A percentile compares a stretch with the other conserved stretches of the same genome.
Evolutionary conservation across 352 stramenopile species (phyloP).

Genomic region (Albugo candida): DNA sequence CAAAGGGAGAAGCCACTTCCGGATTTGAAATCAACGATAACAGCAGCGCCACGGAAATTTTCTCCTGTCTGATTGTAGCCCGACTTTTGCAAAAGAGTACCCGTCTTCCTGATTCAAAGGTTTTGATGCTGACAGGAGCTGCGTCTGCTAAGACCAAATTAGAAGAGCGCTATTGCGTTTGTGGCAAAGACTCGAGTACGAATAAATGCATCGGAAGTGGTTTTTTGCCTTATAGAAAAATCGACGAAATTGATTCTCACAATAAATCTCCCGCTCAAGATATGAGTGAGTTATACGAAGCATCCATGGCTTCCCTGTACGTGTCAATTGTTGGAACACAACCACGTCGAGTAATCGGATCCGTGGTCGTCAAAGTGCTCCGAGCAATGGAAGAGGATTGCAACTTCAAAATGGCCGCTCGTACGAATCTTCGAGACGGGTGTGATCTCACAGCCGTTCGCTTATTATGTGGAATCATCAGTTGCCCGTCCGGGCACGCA

Average conservation of each 20-base stretch:
- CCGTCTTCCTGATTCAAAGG: constrained; percentile 8
- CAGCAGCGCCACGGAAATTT: constrained; percentile 51
- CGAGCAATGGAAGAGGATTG: constrained; percentile 70
- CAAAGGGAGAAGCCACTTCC: constrained; percentile 34
- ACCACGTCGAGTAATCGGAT: constrained; percentile 53
- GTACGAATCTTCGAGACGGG: neutral
- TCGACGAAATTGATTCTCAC: neutral
- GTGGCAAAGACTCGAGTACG: constrained; percentile 12
- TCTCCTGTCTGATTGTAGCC: constrained; percentile 60
- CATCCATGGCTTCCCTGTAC: constrained; percentile 56
- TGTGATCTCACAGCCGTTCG: constrained; percentile 24
- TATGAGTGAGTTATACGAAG: constrained; percentile 32
- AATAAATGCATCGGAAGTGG: constrained; percentile 7
- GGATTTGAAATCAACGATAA: constrained; percentile 48
- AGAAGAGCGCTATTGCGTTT: constrained; percentile 14
- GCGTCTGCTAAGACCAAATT: constrained; percentile 1
- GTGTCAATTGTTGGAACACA: constrained; percentile 64
- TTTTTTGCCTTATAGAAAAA: constrained; percentile 13
- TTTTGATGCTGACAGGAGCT: constrained; percentile 1
- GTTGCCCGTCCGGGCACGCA: constrained; percentile 30
- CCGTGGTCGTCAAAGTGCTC: constrained; percentile 61
- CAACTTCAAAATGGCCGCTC: constrained; percentile 54
- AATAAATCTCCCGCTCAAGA: neutral
- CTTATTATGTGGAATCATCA: constrained; percentile 58
- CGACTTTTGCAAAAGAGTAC: constrained; percentile 44